Evolutionary conservation across 768 basidiomycete species (phyloP), one percentile per base, ranked within the genome.

Genomic region (Crassisporium funariophilum): DNA sequence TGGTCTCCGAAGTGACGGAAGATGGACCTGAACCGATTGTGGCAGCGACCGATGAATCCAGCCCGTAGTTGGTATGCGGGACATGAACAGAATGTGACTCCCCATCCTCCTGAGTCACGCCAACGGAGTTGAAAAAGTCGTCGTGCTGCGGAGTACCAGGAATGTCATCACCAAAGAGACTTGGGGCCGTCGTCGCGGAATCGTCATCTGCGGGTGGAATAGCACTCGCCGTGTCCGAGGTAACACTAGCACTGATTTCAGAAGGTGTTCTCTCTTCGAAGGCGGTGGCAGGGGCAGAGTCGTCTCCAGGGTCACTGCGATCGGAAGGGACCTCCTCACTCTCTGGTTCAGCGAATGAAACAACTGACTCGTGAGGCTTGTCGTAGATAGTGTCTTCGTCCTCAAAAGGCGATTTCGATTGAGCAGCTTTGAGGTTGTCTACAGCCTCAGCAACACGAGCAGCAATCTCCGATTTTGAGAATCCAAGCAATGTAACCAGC

Each of bases 11-110:
- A 0, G 83, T 79, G 25, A 88, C 77, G 5, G 91, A 93, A 0
- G 91, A 91, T 2, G 93, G 84, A 2, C 91, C 77, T 2, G 91
- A 94, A n/a, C 95, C 95, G 20, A 91, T 78, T 0, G 95, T 99
- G 0, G 95, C 95, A 15, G 95, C 95, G 11, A 95, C 93, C 2
- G 91, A 93, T 0, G 94, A 95, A 59, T 93, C 93, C 23, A 86
- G 65, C 4, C 79, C 80, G 47, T 91, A 88, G 56, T 84, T 88
- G 39, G 78, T 83, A 54, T 92, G 92, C 0, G 92, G 93, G 4
- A 94, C 78, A 23, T 74, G 65, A 43, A 91, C 75, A 25, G 68
- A 64, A 31, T 65, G 64, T 19, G 59, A 56, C 37, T 68, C 70
- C 36, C 62, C 70, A 12, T 68, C 68, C 11, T 73, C 72, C 40